Evolutionary conservation across 129 eudicot species (phyloP).

Genomic region (Artemisia tridentata): DNA sequence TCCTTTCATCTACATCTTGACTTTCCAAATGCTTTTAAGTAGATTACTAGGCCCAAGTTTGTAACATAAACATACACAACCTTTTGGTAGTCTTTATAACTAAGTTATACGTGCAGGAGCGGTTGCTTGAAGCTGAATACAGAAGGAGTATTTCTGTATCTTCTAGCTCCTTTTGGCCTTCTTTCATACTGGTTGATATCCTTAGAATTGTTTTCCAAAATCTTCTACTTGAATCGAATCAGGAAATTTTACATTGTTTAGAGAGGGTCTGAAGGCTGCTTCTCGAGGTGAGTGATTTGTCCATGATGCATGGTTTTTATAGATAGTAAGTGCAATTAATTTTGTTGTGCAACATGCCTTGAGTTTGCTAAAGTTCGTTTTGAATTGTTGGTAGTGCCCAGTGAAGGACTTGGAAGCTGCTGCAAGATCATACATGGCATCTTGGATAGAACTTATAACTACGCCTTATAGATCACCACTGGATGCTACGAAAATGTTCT

Average conservation of each 20-base stretch:
- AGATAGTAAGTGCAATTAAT: neutral
- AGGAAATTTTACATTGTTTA: constrained; percentile 78
- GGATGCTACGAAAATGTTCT: constrained; percentile 92
- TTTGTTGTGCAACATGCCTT: neutral
- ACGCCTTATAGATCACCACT: constrained; percentile 92
- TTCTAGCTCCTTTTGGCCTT: constrained; percentile 91
- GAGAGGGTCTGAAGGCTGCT: constrained; percentile 96
- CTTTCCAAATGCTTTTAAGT: constrained; percentile 5
- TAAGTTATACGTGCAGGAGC: constrained; percentile 52
- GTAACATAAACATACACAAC: too few species aligned
- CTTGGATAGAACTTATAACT: constrained; percentile 92
- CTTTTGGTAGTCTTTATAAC: neutral
- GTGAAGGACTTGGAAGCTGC: constrained; percentile 76
- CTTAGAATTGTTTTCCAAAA: constrained; percentile 94
- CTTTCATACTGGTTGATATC: constrained; percentile 82
- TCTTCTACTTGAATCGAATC: constrained; percentile 83
- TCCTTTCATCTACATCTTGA: constrained; percentile 1
- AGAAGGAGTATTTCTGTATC: constrained; percentile 67
- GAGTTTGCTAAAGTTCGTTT: neutral
- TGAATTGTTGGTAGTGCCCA: constrained; percentile 56
- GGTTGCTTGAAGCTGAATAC: constrained; percentile 88
- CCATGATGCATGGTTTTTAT: neutral
- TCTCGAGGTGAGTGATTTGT: constrained; percentile 50
- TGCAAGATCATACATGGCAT: constrained; percentile 65
- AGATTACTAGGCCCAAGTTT: neutral